Percentiles rank a stretch among this genome's conserved stretches.
These are phyloP conservation scores for Heterobasidion occidentale DNA, from an alignment of 1,284 basidiomycete species.

Conservation along the genomic window DNA sequence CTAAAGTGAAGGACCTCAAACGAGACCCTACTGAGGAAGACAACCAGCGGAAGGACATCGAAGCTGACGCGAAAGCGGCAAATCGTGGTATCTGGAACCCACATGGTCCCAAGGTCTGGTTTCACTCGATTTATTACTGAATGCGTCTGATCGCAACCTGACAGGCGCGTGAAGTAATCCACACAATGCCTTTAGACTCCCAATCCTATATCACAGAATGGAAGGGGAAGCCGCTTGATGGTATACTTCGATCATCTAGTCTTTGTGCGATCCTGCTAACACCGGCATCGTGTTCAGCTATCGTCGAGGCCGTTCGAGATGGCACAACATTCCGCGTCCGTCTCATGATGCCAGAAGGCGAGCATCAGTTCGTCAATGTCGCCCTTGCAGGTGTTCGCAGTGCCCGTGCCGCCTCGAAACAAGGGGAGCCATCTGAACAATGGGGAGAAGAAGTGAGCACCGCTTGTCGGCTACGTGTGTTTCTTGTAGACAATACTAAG, in stretches of 20 bases:
- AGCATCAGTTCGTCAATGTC: slow-evolving; percentile 84
- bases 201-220: slow-evolving; percentile 85
- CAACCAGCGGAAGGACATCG: slow-evolving; percentile 62
- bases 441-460: slow-evolving; percentile 77
- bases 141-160: background rate
- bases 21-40: slow-evolving; percentile 76
- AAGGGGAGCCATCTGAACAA: slow-evolving; percentile 71
- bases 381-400: slow-evolving; percentile 83
- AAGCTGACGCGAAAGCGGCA: slow-evolving; percentile 71
- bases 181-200: slow-evolving; percentile 88
- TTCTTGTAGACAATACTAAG: background rate
- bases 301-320: slow-evolving; percentile 93
- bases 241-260: slow-evolving; percentile 28
- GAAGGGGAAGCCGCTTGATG: slow-evolving; percentile 87
- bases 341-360: slow-evolving; percentile 78
- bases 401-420: slow-evolving; percentile 64
- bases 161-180: slow-evolving; percentile 69
- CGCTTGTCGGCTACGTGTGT: slow-evolving; percentile 1
- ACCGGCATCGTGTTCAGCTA: slow-evolving; percentile 37
- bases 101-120: slow-evolving; percentile 66
- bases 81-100: slow-evolving; percentile 86
- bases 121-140: background rate
- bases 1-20: slow-evolving; percentile 83
- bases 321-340: slow-evolving; percentile 88
- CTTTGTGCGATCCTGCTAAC: background rate